These are phyloP conservation scores for Mycena olivaceomarginata DNA, from an alignment of 768 basidiomycete species.

Conservation along the genomic window DNA sequence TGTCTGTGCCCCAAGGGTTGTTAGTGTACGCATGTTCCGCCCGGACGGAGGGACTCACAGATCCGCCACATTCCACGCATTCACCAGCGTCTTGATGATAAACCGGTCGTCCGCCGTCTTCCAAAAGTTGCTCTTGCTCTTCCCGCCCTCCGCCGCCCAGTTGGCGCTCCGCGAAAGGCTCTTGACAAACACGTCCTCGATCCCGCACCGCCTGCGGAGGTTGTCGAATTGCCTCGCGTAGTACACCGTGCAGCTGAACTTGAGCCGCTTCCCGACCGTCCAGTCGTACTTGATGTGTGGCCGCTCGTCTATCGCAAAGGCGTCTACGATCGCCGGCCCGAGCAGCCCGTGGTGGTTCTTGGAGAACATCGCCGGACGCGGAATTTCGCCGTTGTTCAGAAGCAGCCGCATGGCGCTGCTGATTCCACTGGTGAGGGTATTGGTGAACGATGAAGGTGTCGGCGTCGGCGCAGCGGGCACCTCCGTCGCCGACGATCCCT, in stretches of 20 bases:
- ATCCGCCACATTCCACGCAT: constrained; percentile 92
- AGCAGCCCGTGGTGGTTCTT: constrained; percentile 73
- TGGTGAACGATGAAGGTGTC: constrained; percentile 65
- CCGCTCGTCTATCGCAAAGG: constrained; percentile 74
- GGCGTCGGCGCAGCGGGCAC: constrained; percentile 35
- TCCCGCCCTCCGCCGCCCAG: constrained; percentile 88
- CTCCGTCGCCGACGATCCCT: constrained; percentile 20
- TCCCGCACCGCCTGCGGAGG: constrained; percentile 79
- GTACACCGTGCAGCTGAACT: constrained; percentile 89
- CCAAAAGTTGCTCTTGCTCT: constrained; percentile 89
- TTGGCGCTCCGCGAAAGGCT: constrained; percentile 76
- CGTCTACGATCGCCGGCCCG: constrained; percentile 54
- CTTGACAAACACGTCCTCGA: constrained; percentile 75
- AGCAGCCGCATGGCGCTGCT: constrained; percentile 78
- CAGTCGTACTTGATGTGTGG: constrained; percentile 92
- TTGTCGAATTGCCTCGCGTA: constrained; percentile 89
- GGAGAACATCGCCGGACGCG: constrained; percentile 57
- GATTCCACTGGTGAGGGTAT: constrained; percentile 70
- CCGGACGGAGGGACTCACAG: constrained; percentile 68
- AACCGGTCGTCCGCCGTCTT: constrained; percentile 86
- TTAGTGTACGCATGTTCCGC: constrained; percentile 27
- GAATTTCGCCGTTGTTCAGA: constrained; percentile 59
- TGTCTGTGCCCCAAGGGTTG: constrained; percentile 65
- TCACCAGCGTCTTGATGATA: constrained; percentile 90
- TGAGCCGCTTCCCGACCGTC: constrained; percentile 83